phyloP scores from a whole-genome alignment of 257 asterid genomes.

The Capsicum chinense region DNA sequence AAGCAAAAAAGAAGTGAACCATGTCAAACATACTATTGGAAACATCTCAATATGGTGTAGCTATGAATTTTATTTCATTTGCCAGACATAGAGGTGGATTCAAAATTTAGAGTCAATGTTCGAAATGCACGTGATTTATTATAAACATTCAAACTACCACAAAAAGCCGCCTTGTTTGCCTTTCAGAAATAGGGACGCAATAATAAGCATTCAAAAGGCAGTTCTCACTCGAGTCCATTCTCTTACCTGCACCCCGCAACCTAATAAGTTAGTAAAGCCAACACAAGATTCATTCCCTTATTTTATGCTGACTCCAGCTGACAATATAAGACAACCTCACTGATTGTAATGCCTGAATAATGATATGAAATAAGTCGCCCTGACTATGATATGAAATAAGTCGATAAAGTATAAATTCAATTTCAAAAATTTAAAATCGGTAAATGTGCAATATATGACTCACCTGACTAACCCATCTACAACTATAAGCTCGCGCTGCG shows the following conservation, averaged over 20 bases:
- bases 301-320: not conserved
- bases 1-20: conserved; percentile 3
- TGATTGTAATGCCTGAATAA: not conserved
- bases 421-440: no score
- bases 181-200: not conserved
- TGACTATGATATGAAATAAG: not conserved
- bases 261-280: not conserved
- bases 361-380: no score
- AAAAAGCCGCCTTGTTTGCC: not conserved
- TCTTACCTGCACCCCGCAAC: not conserved
- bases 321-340: not conserved
- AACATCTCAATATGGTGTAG: not conserved
- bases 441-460: no score
- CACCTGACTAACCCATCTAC: not conserved
- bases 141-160: not conserved
- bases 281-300: not conserved
- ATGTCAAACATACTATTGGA: not conserved
- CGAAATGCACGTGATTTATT: not conserved
- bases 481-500: not conserved
- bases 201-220: not conserved
- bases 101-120: not conserved
- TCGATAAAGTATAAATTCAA: no score
- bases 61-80: not conserved
- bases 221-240: not conserved
- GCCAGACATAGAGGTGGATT: not conserved